Evolutionary conservation across 116 monocot species (phyloP), one percentile per base, ranked within the genome.

Genomic region (Trichopus zeylanicus): DNA sequence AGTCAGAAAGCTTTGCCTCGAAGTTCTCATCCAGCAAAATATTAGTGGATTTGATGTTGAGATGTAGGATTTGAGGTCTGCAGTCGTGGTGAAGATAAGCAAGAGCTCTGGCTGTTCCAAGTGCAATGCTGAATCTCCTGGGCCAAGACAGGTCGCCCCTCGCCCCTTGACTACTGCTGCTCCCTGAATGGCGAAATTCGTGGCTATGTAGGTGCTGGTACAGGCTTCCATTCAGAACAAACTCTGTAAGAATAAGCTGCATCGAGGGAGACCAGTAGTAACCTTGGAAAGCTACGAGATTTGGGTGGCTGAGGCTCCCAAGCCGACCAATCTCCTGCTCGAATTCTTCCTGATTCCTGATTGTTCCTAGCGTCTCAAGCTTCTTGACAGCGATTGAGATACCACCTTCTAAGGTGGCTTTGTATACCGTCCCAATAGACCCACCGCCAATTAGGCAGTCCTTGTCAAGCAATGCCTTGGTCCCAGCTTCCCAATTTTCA

Each of bases 41-140:
- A 80, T 91, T 98, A 1, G 80, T 78, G 3, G 91, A 79, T 61
- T 98, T 98, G 68, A 98, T 69, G 73, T 91, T 98, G 24, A 98
- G 85, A 67, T 98, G 98, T 52, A 98, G 70, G 25, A 91, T 31
- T 57, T 77, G 91, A 10, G 97, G 97, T 32, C 60, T 79, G 69
- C 98, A 98, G 66, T 98, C 98, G 63, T 98, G 88, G 66, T 98
- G 98, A 24, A 98, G 88, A 55, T 85, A 91, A 1, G 84, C 75
- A 37, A 98, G 81, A 66, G 88, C 91, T 38, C 82, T 79, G 0
- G 98, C 98, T 19, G 80, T 80, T 7, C 80, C 98, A 13, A 91
- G 64, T n/a, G 84, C 80, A 62, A 91, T 80, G 7, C 47, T 69
- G 46, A 88, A 98, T 69, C 98, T 76, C 63, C 79, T 63, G 3